Evolutionary conservation across 306 rosid species (phyloP).

Genomic region (Prunus armeniaca): DNA sequence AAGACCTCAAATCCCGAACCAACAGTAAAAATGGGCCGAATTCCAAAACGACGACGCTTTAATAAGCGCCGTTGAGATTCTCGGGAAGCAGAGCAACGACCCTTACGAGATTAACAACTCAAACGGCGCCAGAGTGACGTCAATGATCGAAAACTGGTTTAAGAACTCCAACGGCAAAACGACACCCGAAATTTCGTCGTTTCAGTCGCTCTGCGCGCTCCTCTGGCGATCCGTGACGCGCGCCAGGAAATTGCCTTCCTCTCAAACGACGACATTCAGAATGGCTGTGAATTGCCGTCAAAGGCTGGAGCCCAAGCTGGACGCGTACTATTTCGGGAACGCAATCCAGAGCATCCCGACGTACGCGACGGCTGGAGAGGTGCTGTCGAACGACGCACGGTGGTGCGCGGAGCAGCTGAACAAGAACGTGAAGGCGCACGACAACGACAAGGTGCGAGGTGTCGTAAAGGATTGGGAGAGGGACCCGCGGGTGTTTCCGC

Average conservation of each 20-base stretch:
- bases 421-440: constrained; percentile 64
- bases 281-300: constrained; percentile 87
- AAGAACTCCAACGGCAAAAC: constrained; percentile 10
- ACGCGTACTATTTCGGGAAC: constrained; percentile 80
- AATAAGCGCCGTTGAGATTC: constrained; percentile 34
- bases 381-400: constrained; percentile 41
- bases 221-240: constrained; percentile 81
- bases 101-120: constrained; percentile 17
- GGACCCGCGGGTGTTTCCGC: constrained; percentile 68
- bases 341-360: constrained; percentile 88
- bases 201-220: constrained; percentile 75
- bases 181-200: constrained; percentile 63
- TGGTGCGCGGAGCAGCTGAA: constrained; percentile 88
- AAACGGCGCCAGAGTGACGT: constrained; percentile 25
- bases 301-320: constrained; percentile 63
- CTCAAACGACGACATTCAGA: constrained; percentile 67
- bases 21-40: constrained; percentile 1
- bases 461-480: constrained; percentile 74
- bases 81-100: constrained; percentile 58
- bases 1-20: constrained; percentile 48
- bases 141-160: constrained; percentile 44
- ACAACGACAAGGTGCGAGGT: constrained; percentile 43
- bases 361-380: constrained; percentile 48
- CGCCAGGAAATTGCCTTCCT: constrained; percentile 56
- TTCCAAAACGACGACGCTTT: constrained; percentile 6